Percentiles rank a stretch among this genome's conserved stretches.
Evolutionary conservation across 305 asterid species (phyloP).

Genomic region (Plantago coronopus): DNA sequence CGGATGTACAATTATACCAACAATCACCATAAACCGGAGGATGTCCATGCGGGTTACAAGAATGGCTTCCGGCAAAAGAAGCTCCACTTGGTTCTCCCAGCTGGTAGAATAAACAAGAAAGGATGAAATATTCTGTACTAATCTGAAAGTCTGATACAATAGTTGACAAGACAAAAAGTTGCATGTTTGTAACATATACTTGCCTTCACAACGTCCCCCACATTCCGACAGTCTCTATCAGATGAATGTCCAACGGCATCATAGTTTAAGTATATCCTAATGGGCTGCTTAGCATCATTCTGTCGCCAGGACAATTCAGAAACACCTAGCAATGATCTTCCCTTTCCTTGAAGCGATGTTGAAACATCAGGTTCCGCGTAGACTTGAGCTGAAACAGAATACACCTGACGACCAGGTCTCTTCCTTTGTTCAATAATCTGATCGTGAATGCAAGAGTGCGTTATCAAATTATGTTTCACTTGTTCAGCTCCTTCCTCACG

Average conservation of each 20-base stretch:
- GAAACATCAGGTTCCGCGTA: constrained; percentile 45
- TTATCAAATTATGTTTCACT: constrained; percentile 34
- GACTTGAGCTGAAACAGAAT: constrained; percentile 76
- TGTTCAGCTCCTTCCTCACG: constrained; percentile 40
- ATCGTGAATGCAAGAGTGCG: constrained; percentile 94
- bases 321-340: constrained; percentile 62
- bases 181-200: constrained; percentile 25
- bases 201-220: constrained; percentile 85
- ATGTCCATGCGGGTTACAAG: constrained; percentile 84
- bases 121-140: constrained; percentile 4
- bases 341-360: constrained; percentile 39
- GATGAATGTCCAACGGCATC: constrained; percentile 97
- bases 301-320: constrained; percentile 33
- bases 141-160: neutral
- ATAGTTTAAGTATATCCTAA: constrained; percentile 83
- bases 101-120: constrained; percentile 36
- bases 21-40: constrained; percentile 91
- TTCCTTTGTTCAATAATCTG: constrained; percentile 81
- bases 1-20: constrained; percentile 88
- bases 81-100: constrained; percentile 88
- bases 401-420: constrained; percentile 73
- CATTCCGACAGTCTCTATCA: constrained; percentile 78
- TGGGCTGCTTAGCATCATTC: constrained; percentile 62
- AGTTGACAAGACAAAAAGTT: constrained; percentile 3
- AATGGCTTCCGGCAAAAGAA: constrained; percentile 71